Percentiles rank a stretch among this genome's conserved stretches.
phyloP scores from a whole-genome alignment of 1,284 basidiomycete species.

The Tilletia horrida region DNA sequence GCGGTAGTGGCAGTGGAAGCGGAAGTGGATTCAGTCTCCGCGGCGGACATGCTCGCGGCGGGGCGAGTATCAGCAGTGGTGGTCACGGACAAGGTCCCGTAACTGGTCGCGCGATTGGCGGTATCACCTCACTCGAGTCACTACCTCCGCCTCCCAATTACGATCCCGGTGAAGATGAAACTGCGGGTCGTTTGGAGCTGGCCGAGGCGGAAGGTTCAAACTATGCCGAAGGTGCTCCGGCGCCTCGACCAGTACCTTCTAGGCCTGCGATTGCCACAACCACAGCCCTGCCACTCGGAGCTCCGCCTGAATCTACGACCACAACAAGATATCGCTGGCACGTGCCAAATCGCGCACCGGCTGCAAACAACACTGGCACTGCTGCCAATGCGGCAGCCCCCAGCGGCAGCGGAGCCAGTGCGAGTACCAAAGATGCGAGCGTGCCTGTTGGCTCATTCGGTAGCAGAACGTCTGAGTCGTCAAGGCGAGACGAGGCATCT shows the following conservation, averaged over 20 bases:
- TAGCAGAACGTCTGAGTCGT: not conserved
- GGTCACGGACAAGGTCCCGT: no score
- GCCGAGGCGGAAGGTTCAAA: not conserved
- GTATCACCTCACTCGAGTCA: not conserved
- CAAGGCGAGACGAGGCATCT: not conserved
- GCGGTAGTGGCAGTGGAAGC: slow-evolving; percentile 4
- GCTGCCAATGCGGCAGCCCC: no score
- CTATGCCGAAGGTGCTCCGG: not conserved
- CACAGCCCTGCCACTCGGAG: no score
- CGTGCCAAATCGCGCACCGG: no score
- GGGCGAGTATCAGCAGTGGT: not conserved
- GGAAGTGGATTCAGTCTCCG: slow-evolving; percentile 9
- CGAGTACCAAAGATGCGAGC: not conserved
- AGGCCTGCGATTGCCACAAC: no score
- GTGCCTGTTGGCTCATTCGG: not conserved
- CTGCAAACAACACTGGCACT: no score
- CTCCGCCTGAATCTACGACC: no score
- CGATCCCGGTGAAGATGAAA: slow-evolving; percentile 13
- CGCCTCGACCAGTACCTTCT: no score
- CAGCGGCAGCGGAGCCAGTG: not conserved
- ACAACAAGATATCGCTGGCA: no score
- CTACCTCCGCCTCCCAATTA: not conserved
- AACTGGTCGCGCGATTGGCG: no score
- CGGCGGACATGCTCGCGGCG: slow-evolving; percentile 6
- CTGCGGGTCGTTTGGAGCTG: slow-evolving; percentile 6